Percentiles rank a stretch among this genome's conserved stretches.
These are phyloP conservation scores for Barnettozyma botsteinii DNA, from an alignment of 805 yeast genomes.

Conservation along the genomic window DNA sequence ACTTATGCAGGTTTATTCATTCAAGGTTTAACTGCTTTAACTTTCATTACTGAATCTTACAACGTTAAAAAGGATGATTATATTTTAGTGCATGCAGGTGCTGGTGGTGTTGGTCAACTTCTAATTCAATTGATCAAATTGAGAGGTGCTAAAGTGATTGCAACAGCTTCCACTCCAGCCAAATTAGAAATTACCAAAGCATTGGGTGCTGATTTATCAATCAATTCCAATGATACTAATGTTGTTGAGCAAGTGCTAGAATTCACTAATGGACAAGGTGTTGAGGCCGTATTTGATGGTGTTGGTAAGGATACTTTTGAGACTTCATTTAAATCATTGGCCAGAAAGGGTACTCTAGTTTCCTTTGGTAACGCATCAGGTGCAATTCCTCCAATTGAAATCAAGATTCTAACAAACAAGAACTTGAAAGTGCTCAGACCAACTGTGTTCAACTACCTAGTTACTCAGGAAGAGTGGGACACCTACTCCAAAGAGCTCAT, in stretches of 20 bases:
- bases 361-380: constrained; percentile 88
- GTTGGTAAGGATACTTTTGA: constrained; percentile 77
- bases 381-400: constrained; percentile 59
- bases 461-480: constrained; percentile 51
- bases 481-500: constrained; percentile 38
- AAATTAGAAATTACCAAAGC: constrained; percentile 61
- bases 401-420: constrained; percentile 48
- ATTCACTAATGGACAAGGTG: constrained; percentile 63
- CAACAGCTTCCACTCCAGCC: constrained; percentile 72
- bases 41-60: constrained; percentile 64
- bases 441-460: constrained; percentile 46
- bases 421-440: constrained; percentile 67
- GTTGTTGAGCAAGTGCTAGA: constrained; percentile 50
- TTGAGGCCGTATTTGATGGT: constrained; percentile 62
- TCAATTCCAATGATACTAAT: constrained; percentile 52
- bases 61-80: constrained; percentile 62
- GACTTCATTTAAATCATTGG: constrained; percentile 52
- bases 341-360: constrained; percentile 67
- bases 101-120: constrained; percentile 87
- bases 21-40: constrained; percentile 77
- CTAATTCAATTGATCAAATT: constrained; percentile 56
- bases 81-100: constrained; percentile 84
- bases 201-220: constrained; percentile 71
- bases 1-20: constrained; percentile 54
- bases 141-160: constrained; percentile 78